These are phyloP conservation scores for Lachancea meyersii DNA, from an alignment of 805 yeast species.

Conservation along the genomic window DNA sequence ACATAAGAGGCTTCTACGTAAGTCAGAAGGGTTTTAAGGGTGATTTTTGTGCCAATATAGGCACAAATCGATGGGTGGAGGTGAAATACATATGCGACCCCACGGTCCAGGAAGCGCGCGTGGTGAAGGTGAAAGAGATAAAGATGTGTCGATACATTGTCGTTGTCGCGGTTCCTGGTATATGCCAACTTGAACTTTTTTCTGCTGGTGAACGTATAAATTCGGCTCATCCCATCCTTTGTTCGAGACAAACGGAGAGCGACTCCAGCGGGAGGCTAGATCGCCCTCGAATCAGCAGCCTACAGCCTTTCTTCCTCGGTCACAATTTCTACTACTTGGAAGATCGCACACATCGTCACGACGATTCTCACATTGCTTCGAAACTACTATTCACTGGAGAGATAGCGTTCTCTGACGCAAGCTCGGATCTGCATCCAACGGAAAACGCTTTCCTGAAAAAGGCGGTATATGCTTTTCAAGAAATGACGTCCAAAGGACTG, in stretches of 20 bases:
- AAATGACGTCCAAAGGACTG: slow-evolving; percentile 16
- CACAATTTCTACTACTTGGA: slow-evolving; percentile 22
- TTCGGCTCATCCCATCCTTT: slow-evolving; percentile 5
- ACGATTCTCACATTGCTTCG: neutral
- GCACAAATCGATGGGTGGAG: slow-evolving; percentile 46
- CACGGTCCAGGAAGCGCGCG: slow-evolving; percentile 22
- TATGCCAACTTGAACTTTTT: slow-evolving; percentile 39
- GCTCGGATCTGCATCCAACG: neutral
- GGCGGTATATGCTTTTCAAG: slow-evolving; percentile 20
- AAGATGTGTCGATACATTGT: slow-evolving; percentile 54
- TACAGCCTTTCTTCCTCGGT: slow-evolving; percentile 25
- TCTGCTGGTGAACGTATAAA: slow-evolving; percentile 17
- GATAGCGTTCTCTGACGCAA: neutral
- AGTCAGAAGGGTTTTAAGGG: slow-evolving; percentile 42
- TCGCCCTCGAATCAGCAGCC: slow-evolving; percentile 1
- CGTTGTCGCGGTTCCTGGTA: slow-evolving; percentile 42
- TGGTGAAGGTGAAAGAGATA: slow-evolving; percentile 42
- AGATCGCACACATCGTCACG: slow-evolving; percentile 5
- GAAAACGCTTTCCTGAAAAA: slow-evolving; percentile 10
- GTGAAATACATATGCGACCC: slow-evolving; percentile 53
- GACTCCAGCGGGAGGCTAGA: neutral
- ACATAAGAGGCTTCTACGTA: slow-evolving; percentile 29
- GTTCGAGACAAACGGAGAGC: neutral
- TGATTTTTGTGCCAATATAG: slow-evolving; percentile 53
- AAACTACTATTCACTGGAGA: slow-evolving; percentile 4